Percentiles rank a stretch among this genome's conserved stretches.
phyloP scores from a whole-genome alignment of 2,329 filamentous ascomycete species.

The Phyllosticta citribraziliensis region DNA sequence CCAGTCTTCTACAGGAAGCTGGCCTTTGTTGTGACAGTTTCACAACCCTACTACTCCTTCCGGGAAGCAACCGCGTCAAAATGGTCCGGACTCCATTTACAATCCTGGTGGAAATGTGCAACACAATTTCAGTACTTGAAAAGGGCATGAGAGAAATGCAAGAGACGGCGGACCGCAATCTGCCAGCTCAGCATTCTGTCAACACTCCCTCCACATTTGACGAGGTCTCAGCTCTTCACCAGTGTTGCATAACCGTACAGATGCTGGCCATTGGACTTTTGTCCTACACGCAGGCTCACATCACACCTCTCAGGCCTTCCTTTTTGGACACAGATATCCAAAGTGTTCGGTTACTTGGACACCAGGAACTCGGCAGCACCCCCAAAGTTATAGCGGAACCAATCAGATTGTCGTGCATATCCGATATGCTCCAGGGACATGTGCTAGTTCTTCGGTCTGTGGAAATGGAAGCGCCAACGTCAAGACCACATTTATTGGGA shows the following conservation, averaged over 20 bases:
- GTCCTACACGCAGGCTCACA: slow-evolving; percentile 9
- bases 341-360: neutral
- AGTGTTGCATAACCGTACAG: neutral
- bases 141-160: too few relatives aligned
- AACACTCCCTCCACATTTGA: too few relatives aligned
- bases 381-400: neutral
- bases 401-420: slow-evolving; percentile 6
- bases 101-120: too few relatives aligned
- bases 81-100: neutral
- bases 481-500: neutral
- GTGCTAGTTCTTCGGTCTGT: neutral
- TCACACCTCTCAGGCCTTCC: slow-evolving; percentile 1
- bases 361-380: too few relatives aligned
- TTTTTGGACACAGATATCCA: slow-evolving; percentile 6
- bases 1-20: neutral
- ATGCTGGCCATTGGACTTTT: slow-evolving; percentile 6
- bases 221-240: too few relatives aligned
- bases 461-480: neutral
- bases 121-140: too few relatives aligned
- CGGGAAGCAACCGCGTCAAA: neutral
- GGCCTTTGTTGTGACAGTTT: neutral
- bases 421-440: slow-evolving; percentile 1
- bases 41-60: neutral
- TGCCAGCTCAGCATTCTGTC: too few relatives aligned
- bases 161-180: too few relatives aligned